Conservation (phyloP, 805 yeast species). For the Wickerhamomyces rabaulensis region DNA sequence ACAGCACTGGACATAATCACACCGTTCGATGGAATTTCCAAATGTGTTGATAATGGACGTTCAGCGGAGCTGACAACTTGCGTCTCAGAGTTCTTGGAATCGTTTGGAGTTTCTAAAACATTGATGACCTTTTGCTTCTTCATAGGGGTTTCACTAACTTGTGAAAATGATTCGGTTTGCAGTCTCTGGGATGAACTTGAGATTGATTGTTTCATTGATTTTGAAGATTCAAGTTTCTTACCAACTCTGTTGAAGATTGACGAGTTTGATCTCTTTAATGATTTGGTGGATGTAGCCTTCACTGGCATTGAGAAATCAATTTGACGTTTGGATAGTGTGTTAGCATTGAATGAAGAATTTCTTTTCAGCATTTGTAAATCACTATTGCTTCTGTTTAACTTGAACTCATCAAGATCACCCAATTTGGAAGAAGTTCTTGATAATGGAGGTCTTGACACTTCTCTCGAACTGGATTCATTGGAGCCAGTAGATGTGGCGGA, state of each 20-base stretch:
- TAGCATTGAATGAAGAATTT: slow-evolving; percentile 21
- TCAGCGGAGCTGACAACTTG: slow-evolving; percentile 4
- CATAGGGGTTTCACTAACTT: slow-evolving; percentile 25
- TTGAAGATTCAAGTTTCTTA: slow-evolving; percentile 7
- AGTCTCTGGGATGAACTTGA: slow-evolving; percentile 4
- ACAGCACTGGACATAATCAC: slow-evolving; percentile 1
- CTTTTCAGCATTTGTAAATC: slow-evolving; percentile 19
- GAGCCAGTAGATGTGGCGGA: slow-evolving; percentile 4
- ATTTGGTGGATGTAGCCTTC: not conserved
- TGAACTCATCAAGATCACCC: slow-evolving; percentile 20
- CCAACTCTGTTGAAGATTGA: slow-evolving; percentile 25
- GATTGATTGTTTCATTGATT: not conserved
- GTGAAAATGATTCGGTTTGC: slow-evolving; percentile 15
- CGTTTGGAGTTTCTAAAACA: slow-evolving; percentile 16
- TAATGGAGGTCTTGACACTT: slow-evolving; percentile 8
- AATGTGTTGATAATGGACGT: not conserved
- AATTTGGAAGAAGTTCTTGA: slow-evolving; percentile 17
- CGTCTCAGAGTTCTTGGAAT: not conserved
- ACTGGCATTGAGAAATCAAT: slow-evolving; percentile 23
- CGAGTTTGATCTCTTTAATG: slow-evolving; percentile 12
- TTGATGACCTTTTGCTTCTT: slow-evolving; percentile 17
- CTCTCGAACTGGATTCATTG: slow-evolving; percentile 1
- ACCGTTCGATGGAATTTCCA: not conserved
- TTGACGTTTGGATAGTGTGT: slow-evolving; percentile 20
- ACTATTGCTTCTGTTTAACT: slow-evolving; percentile 16